Conservation (phyloP, 1,139 yeast genomes). For the Taiozyma sp. region DNA sequence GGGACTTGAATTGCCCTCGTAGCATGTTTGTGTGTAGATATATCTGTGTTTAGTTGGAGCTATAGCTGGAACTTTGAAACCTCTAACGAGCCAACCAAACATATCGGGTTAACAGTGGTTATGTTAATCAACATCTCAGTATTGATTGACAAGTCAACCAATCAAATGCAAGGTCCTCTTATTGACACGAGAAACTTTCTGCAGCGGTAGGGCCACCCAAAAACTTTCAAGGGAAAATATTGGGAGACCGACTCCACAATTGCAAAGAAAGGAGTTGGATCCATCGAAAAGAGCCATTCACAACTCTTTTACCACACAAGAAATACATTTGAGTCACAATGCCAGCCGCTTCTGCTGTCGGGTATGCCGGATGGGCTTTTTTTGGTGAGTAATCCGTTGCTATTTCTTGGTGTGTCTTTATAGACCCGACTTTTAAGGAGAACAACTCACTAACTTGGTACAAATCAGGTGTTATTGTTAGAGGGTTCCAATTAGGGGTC, state of each 20-base stretch:
- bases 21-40: neutral
- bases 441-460: neutral
- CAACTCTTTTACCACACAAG: conserved; percentile 1
- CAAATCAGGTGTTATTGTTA: conserved; percentile 30
- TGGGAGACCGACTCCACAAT: neutral
- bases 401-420: neutral
- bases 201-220: neutral
- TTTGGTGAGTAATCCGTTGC: conserved; percentile 14
- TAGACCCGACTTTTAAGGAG: neutral
- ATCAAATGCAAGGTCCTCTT: too few species aligned
- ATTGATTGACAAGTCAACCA: too few species aligned
- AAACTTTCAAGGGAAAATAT: too few species aligned
- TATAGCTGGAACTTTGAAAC: neutral
- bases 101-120: too few species aligned
- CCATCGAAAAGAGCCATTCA: neutral
- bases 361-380: conserved; percentile 22
- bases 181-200: too few species aligned
- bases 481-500: conserved; percentile 37
- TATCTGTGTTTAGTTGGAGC: neutral
- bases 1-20: conserved; percentile 30
- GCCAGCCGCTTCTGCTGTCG: conserved; percentile 22
- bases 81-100: neutral
- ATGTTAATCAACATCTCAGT: too few species aligned
- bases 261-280: neutral
- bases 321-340: conserved; percentile 2